phyloP scores from a whole-genome alignment of 371 early-diverging fungal species.

The Syncephalastrum contaminatum region DNA sequence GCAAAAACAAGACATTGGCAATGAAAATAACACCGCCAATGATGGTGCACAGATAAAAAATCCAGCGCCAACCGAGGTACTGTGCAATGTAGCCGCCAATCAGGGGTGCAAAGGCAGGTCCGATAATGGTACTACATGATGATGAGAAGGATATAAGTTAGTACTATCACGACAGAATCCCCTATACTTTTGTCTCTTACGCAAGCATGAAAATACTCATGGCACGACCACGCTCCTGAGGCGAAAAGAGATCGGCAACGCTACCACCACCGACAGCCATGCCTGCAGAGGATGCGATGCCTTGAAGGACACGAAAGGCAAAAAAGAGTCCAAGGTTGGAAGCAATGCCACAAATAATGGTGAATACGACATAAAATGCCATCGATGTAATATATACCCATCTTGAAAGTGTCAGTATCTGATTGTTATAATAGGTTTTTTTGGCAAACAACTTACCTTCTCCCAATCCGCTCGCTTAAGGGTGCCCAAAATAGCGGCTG shows the following conservation, averaged over 20 bases:
- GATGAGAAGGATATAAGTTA: background rate
- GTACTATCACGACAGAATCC: background rate
- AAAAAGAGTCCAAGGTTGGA: constrained; percentile 30
- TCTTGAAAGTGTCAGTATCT: constrained; percentile 13
- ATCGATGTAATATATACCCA: constrained; percentile 26
- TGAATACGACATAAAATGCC: constrained; percentile 28
- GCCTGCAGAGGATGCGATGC: constrained; percentile 28
- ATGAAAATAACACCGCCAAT: constrained; percentile 46
- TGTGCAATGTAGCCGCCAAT: constrained; percentile 56
- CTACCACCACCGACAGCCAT: constrained; percentile 44
- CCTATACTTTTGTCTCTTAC: constrained; percentile 8
- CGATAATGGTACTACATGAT: constrained; percentile 41
- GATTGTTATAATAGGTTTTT: background rate
- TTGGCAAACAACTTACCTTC: constrained; percentile 19
- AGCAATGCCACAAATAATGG: constrained; percentile 35
- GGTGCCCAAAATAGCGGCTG: constrained; percentile 42
- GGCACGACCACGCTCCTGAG: constrained; percentile 39
- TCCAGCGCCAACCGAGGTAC: constrained; percentile 58
- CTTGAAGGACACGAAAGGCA: constrained; percentile 39
- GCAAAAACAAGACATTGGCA: constrained; percentile 42
- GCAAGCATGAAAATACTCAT: constrained; percentile 39
- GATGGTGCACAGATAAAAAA: constrained; percentile 52
- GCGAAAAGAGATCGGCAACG: constrained; percentile 37
- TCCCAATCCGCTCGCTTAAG: constrained; percentile 31
- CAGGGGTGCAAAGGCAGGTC: constrained; percentile 55